phyloP scores from a whole-genome alignment of 129 eudicot species.

The Flaveria trinervia region DNA sequence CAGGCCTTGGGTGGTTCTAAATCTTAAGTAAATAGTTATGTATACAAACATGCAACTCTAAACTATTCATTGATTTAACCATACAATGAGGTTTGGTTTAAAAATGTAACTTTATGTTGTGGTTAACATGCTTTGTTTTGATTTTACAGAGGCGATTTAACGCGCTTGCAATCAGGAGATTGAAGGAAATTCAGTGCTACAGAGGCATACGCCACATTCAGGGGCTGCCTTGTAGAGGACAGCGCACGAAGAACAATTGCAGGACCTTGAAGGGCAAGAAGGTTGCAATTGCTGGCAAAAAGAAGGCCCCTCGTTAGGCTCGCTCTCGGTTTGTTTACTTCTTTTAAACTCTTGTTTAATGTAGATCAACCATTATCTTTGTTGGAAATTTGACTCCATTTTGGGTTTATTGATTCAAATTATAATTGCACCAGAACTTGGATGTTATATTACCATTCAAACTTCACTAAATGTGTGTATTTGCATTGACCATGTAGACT shows the following conservation, averaged over 20 bases:
- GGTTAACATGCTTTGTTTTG: constrained; percentile 3
- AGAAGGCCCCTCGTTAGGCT: constrained; percentile 63
- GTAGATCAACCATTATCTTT: constrained; percentile 19
- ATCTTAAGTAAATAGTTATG: too few relatives aligned
- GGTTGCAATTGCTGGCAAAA: constrained; percentile 88
- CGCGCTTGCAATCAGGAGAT: constrained; percentile 73
- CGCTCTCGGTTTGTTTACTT: not conserved
- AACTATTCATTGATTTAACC: not conserved
- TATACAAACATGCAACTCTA: not conserved
- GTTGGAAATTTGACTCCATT: constrained; percentile 3
- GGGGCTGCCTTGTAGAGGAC: constrained; percentile 97
- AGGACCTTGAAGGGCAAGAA: constrained; percentile 81
- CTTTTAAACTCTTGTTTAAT: constrained; percentile 18
- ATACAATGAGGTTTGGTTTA: not conserved
- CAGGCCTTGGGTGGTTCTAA: too few relatives aligned
- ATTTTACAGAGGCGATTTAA: constrained; percentile 83
- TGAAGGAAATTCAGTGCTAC: constrained; percentile 91
- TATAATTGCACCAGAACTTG: not conserved
- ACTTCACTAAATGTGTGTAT: too few relatives aligned
- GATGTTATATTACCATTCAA: not conserved
- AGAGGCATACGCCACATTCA: constrained; percentile 88
- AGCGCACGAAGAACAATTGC: constrained; percentile 92
- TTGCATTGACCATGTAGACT: too few relatives aligned
- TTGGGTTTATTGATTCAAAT: constrained; percentile 4
- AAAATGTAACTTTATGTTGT: not conserved